phyloP scores from a whole-genome alignment of 1,284 basidiomycete genomes.

The Baeospora myosura region DNA sequence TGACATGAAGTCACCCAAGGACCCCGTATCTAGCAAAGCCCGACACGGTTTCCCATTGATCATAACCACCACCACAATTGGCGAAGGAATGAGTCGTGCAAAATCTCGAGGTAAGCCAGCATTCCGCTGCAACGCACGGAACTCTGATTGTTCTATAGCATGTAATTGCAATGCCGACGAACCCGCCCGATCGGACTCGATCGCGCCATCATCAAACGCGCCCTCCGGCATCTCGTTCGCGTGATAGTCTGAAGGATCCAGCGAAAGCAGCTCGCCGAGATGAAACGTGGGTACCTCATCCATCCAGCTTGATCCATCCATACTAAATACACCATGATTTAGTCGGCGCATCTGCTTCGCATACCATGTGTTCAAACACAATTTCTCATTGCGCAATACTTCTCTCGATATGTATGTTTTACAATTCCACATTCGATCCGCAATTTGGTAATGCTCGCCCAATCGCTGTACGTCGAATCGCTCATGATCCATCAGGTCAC shows the following conservation, averaged over 20 bases:
- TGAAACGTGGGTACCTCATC: too few species aligned
- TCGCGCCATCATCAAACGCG: too few species aligned
- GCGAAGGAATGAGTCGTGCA: not conserved
- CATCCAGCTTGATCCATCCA: too few species aligned
- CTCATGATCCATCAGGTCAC: too few species aligned
- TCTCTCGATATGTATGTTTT: too few species aligned
- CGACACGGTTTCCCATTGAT: not conserved
- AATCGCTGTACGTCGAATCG: too few species aligned
- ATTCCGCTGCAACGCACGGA: conserved; percentile 1
- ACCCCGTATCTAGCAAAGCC: not conserved
- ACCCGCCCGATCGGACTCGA: not conserved
- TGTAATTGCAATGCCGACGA: not conserved
- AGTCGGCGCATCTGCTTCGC: too few species aligned
- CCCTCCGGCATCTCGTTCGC: not conserved
- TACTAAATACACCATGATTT: too few species aligned
- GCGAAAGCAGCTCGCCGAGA: not conserved
- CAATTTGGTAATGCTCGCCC: too few species aligned
- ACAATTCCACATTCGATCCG: too few species aligned
- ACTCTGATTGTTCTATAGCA: not conserved
- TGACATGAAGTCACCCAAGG: conserved; percentile 1
- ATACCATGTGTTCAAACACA: too few species aligned
- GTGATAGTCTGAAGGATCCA: not conserved
- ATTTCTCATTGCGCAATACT: too few species aligned
- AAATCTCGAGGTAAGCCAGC: not conserved
- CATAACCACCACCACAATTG: conserved; percentile 1